Base-by-base conservation (phyloP, 2,329 filamentous ascomycete genomes). In the Hypoxylon sp. region DNA sequence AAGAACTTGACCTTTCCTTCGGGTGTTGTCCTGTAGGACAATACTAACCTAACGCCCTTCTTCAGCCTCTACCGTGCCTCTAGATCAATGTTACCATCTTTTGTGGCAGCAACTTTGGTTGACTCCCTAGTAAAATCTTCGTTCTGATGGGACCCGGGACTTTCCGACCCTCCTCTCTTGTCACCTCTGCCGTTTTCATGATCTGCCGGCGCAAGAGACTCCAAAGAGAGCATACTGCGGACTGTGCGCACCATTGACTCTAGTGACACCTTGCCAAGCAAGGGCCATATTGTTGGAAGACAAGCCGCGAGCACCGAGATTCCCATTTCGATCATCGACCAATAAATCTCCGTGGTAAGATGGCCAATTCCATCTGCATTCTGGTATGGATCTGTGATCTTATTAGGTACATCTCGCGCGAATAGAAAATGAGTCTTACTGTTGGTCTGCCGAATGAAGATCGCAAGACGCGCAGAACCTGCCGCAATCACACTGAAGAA, bases 321-420 rank as follows among this genome's bases (percentile, higher is more conserved):
- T 7, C 52, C 34, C 42, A 56, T 51, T 30, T 52, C 52, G 11
- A 56, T 35, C 52, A 56, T 56, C 6, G 52, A 51, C 52, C 52
- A 55, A 7, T 46, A 13, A 17, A 55, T 55, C n/a, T 36, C 13
- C 1, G 52, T 55, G 6, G 52, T 55, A 7, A 55, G 36, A 25
- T 47, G 52, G 5, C 47, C 42, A 13, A 55, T 48, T 15, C 52
- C 52, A 15, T 55, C 47, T 2, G 52, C 41, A 16, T 55, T 51
- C 11, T 27, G 26, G 5, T 45, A 17, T n/a, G 17, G 26, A n/a
- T 47, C 48, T 51, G n/a, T 20, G 15, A 11, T 29, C 7, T 34
- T 12, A 13, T 51, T 38, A 51, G 40, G 2, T 5, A 20, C n/a
- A 17, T 19, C 9, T 25, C 2, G 5, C 9, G 16, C 31, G 7